phyloP scores from a whole-genome alignment of 2,329 filamentous ascomycete genomes.

The Fulvia fulva region DNA sequence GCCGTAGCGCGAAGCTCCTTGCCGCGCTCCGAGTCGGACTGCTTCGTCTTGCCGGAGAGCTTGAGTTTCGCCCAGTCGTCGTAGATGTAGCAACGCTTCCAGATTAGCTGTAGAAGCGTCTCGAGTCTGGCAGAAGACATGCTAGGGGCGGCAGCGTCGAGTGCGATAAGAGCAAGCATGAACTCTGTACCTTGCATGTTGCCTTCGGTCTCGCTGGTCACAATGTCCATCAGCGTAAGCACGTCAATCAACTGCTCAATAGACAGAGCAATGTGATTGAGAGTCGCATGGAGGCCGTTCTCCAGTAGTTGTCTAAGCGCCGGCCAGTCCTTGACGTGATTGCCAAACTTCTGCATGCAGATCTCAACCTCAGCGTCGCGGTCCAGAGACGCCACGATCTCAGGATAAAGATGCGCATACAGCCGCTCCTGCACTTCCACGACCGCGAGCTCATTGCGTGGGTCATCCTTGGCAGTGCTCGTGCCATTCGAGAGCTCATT shows the following conservation, averaged over 20 bases:
- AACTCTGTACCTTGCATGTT: conserved; percentile 60
- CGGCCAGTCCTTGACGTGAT: conserved; percentile 52
- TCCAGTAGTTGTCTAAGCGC: conserved; percentile 69
- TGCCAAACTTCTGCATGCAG: conserved; percentile 62
- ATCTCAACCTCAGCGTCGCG: conserved; percentile 72
- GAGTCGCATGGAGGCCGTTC: conserved; percentile 63
- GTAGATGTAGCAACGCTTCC: conserved; percentile 78
- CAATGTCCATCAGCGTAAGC: conserved; percentile 68
- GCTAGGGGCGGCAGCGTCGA: conserved; percentile 52
- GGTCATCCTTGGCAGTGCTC: neutral
- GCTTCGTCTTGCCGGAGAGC: conserved; percentile 32
- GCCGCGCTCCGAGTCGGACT: conserved; percentile 65
- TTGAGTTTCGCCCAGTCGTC: conserved; percentile 85
- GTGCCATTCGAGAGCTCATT: conserved; percentile 6
- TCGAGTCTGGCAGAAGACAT: conserved; percentile 53
- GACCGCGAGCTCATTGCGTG: conserved; percentile 55
- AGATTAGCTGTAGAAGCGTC: conserved; percentile 62
- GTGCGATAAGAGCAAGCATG: conserved; percentile 63
- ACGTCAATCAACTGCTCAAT: conserved; percentile 63
- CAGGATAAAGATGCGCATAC: conserved; percentile 65
- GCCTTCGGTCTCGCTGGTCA: conserved; percentile 45
- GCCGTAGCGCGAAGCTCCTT: conserved; percentile 47
- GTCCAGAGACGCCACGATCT: conserved; percentile 71
- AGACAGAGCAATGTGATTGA: conserved; percentile 66
- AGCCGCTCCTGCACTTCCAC: conserved; percentile 76